Base-by-base conservation (phyloP, 257 asterid species). In the Ballota nigra region DNA sequence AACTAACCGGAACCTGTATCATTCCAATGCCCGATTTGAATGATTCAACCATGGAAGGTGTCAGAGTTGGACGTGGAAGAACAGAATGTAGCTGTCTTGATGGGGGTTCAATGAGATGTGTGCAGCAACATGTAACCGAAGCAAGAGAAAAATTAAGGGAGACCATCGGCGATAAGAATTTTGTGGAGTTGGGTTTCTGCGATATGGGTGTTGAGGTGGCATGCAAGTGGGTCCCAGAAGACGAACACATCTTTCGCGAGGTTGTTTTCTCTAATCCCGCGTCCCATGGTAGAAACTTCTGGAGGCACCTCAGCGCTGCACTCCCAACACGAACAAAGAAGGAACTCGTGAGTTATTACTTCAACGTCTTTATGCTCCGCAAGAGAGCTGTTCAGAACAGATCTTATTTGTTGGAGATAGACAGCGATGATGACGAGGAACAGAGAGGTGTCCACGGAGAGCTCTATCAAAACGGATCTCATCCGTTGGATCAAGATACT, bases 361-460 rank as follows among this genome's bases (percentile, higher is more conserved):
- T 89, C 77, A 91, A 91, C 36, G 97, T 85, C 66, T 91, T 88
- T 60, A 83, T 91, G 83, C 90, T 91, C 13, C 83, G 80, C 45
- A 84, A 83, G 67, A 81, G 97, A 47, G 87, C 95, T 3, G 78
- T 78, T 55, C 99, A 94, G 75, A 91, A 94, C 77, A 82, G 97
- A 63, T 82, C 84, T 45, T 75, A 77, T 64, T 61, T 81, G 23
- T 65, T 86, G 88, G 88, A 85, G 49, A 86, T 92, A n/a, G 97
- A 91, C 58, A 91, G 99, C 57, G 99, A 94, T 5, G 86, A 91
- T 49, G 97, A 91, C 70, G 92, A 94, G 60, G 97, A 88, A 79
- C 83, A 80, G 86, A 85, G 76, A 64, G 87, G 77, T 45, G 61
- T 70, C 1, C 51, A 59, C 18, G 82, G 77, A 66, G 82, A 70